Conservation (phyloP, 441 rosid species). For the Gossypium trilobum region DNA sequence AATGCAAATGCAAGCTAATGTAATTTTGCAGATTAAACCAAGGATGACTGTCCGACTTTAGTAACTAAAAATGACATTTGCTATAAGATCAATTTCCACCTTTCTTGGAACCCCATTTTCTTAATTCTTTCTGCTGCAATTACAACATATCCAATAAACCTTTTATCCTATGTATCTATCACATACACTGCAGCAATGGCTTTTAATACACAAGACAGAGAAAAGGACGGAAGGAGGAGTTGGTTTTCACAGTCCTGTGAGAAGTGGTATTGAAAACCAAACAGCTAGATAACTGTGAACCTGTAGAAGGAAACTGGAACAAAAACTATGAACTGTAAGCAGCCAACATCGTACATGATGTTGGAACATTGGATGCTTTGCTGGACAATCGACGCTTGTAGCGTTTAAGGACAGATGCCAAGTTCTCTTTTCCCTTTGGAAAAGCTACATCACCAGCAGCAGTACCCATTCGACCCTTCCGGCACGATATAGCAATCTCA, state of each 20-base stretch:
- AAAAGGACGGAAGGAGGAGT: constrained; percentile 11
- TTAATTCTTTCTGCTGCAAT: constrained; percentile 27
- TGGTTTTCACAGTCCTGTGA: constrained; percentile 13
- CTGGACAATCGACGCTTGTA: constrained; percentile 74
- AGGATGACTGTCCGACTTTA: not conserved
- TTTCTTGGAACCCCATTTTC: constrained; percentile 21
- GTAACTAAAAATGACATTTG: not conserved
- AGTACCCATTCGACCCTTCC: constrained; percentile 84
- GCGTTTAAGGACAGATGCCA: constrained; percentile 89
- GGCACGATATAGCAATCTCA: constrained; percentile 68
- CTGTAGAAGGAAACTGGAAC: constrained; percentile 12
- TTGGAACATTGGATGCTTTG: constrained; percentile 23
- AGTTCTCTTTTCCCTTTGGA: constrained; percentile 83
- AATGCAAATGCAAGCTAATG: not conserved
- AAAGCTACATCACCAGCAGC: constrained; percentile 97
- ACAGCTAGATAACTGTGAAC: constrained; percentile 21
- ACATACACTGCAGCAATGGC: constrained; percentile 40
- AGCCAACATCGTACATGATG: not conserved
- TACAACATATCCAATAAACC: constrained; percentile 23
- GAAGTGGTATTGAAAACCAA: constrained; percentile 26
- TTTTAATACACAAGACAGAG: constrained; percentile 33
- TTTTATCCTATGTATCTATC: constrained; percentile 25
- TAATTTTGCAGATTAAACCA: not conserved
- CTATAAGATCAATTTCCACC: constrained; percentile 15
- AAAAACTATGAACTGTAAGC: not conserved